A percentile compares a stretch with the other conserved stretches of the same genome.
phyloP scores from a whole-genome alignment of 306 rosid genomes.

The Bauhinia variegata region DNA sequence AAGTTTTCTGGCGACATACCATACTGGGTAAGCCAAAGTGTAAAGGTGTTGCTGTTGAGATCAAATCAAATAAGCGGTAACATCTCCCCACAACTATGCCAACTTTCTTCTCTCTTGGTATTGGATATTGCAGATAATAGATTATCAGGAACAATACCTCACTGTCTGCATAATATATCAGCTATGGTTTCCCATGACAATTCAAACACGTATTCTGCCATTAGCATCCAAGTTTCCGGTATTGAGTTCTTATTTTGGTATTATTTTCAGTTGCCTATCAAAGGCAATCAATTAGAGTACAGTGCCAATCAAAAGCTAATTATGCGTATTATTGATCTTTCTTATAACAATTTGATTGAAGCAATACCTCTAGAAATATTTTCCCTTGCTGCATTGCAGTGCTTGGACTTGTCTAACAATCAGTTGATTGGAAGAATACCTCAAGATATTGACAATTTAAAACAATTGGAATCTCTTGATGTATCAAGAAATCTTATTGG shows the following conservation, averaged over 20 bases:
- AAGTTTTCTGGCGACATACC: not conserved
- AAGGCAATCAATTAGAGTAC: not conserved
- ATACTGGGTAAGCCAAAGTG: not conserved
- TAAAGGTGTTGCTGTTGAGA: not conserved
- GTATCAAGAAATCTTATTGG: too few species aligned
- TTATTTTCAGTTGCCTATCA: not conserved
- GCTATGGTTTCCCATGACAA: not conserved
- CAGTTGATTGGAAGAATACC: constrained; percentile 8
- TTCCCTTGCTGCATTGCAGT: not conserved
- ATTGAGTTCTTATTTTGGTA: not conserved
- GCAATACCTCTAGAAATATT: constrained; percentile 5
- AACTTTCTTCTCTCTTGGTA: not conserved
- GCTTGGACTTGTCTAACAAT: not conserved
- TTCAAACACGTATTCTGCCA: not conserved
- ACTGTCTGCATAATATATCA: not conserved
- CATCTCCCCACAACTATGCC: not conserved
- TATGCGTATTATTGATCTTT: constrained; percentile 6
- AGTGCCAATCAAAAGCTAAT: not conserved
- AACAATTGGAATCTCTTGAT: not conserved
- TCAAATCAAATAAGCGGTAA: not conserved
- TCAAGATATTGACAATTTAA: not conserved
- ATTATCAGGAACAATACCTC: not conserved
- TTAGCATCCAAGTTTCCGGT: too few species aligned
- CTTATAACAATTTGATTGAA: constrained; percentile 22
- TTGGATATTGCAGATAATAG: too few species aligned